Conservation (phyloP, 2,329 filamentous ascomycete genomes). For the Colletotrichum spaethianum region DNA sequence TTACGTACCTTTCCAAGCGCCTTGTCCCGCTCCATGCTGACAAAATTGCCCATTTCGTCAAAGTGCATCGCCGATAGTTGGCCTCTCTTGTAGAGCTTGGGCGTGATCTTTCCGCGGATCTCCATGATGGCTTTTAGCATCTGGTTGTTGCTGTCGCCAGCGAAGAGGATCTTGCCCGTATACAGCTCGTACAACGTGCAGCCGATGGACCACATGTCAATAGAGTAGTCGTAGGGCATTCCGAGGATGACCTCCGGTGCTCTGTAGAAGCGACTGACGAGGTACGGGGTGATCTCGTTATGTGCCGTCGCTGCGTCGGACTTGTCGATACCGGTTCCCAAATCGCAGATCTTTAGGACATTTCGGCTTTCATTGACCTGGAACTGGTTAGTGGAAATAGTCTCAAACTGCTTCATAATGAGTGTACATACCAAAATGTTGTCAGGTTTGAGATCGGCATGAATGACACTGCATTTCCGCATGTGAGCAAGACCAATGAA, state of each 20-base stretch:
- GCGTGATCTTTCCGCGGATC: conserved; percentile 90
- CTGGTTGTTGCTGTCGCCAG: conserved; percentile 95
- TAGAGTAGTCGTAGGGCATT: conserved; percentile 93
- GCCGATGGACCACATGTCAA: conserved; percentile 98
- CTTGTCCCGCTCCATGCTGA: conserved; percentile 88
- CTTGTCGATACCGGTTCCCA: conserved; percentile 94
- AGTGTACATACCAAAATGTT: conserved; percentile 82
- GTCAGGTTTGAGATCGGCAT: conserved; percentile 97
- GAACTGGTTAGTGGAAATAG: conserved; percentile 45
- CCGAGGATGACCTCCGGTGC: conserved; percentile 97
- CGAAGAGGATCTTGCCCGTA: conserved; percentile 97
- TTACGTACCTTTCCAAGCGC: conserved; percentile 82
- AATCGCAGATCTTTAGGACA: conserved; percentile 92
- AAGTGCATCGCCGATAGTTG: conserved; percentile 84
- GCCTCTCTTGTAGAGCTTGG: conserved; percentile 89
- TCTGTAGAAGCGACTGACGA: conserved; percentile 97
- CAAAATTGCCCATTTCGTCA: conserved; percentile 86
- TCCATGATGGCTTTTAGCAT: conserved; percentile 99
- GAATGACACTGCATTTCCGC: conserved; percentile 92
- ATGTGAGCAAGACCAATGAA: conserved; percentile 91
- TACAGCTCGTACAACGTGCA: conserved; percentile 98
- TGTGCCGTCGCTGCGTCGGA: conserved; percentile 80
- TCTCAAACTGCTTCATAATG: not conserved
- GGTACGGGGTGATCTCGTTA: conserved; percentile 92
- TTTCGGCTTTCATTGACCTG: conserved; percentile 86